Conservation (phyloP, 768 basidiomycete genomes). For the Lentinula detonsa region DNA sequence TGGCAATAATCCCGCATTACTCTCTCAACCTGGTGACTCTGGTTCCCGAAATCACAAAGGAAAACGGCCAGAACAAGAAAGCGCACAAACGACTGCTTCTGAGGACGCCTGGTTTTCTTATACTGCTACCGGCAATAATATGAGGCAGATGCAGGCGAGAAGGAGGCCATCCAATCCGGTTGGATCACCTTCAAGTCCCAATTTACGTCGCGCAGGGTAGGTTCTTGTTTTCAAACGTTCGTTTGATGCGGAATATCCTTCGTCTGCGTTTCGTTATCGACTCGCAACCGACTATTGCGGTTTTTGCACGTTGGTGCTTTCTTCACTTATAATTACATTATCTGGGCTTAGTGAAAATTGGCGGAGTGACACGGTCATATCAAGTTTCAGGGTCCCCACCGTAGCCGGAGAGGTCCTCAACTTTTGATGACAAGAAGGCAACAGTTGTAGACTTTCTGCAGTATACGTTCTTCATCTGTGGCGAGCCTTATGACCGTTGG, state of each 20-base stretch:
- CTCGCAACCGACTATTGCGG: neutral
- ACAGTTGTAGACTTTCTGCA: neutral
- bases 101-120: slow-evolving; percentile 23
- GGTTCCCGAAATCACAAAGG: neutral
- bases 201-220: slow-evolving; percentile 50
- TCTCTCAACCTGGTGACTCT: neutral
- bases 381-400: neutral
- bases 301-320: neutral
- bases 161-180: slow-evolving; percentile 58
- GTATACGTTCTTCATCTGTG: neutral
- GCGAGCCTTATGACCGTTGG: neutral
- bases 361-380: neutral
- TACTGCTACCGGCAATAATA: neutral
- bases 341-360: neutral
- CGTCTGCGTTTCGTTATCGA: neutral
- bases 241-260: slow-evolving; percentile 1
- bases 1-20: neutral
- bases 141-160: slow-evolving; percentile 6
- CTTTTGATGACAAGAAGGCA: neutral
- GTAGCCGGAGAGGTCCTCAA: neutral
- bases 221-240: slow-evolving; percentile 19
- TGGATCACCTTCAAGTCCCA: slow-evolving; percentile 27
- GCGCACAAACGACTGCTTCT: neutral
- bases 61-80: neutral
- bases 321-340: neutral